These are phyloP conservation scores for Puccinellia tenuiflora DNA, from an alignment of 176 grass and related monocot genomes.

Conservation along the genomic window DNA sequence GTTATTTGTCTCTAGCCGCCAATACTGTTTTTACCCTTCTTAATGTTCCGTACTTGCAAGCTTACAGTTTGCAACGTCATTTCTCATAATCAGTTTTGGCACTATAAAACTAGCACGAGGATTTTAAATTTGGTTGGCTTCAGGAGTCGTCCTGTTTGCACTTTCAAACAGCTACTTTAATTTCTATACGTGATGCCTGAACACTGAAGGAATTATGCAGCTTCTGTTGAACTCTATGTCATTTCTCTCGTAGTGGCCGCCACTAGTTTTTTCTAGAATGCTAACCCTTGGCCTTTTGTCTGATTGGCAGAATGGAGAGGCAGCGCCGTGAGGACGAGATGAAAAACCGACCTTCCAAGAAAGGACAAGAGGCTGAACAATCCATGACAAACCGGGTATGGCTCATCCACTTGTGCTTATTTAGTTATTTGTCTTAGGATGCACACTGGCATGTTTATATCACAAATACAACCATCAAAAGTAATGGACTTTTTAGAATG, in stretches of 20 bases:
- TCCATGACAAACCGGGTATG: slow-evolving; percentile 59
- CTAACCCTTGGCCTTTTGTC: slow-evolving; percentile 8
- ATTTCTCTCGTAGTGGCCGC: no score
- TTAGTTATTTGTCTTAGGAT: not conserved
- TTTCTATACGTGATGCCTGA: not conserved
- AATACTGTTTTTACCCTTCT: not conserved
- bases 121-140: not conserved
- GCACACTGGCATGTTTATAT: not conserved
- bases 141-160: not conserved
- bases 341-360: slow-evolving; percentile 74
- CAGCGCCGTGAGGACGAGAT: slow-evolving; percentile 80
- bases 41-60: slow-evolving; percentile 11
- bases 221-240: no score
- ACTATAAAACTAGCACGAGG: not conserved
- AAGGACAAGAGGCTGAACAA: slow-evolving; percentile 73
- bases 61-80: not conserved
- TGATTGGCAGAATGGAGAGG: slow-evolving; percentile 73
- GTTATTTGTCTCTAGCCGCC: not conserved
- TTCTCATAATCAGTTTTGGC: not conserved
- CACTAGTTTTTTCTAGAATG: slow-evolving; percentile 4
- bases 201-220: not conserved
- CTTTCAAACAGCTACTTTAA: not conserved
- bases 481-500: not conserved
- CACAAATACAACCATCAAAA: not conserved
- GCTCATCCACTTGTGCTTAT: not conserved